phyloP scores from a whole-genome alignment of 1,284 basidiomycete genomes.

The Xerocomus nothofagi region DNA sequence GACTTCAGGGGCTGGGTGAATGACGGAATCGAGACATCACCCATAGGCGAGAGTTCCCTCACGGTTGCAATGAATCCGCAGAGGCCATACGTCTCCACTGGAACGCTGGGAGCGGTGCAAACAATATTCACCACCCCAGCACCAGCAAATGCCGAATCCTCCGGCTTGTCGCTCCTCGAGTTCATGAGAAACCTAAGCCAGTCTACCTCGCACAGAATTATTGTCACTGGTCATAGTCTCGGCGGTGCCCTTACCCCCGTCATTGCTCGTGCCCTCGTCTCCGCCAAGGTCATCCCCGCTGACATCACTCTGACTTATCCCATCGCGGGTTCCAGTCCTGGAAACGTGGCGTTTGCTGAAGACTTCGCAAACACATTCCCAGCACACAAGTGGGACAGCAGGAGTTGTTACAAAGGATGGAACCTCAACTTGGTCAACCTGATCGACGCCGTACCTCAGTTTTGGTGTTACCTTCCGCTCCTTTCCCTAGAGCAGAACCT shows the following conservation, averaged over 20 bases:
- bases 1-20: conserved; percentile 17
- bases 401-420: conserved; percentile 10
- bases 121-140: conserved; percentile 7
- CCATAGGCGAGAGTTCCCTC: no score
- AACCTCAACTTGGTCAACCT: conserved; percentile 18
- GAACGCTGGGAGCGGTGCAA: neutral
- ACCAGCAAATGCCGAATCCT: neutral
- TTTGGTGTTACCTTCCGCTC: conserved; percentile 1
- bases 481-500: conserved; percentile 11
- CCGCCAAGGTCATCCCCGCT: neutral
- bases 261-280: conserved; percentile 12
- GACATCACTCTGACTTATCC: conserved; percentile 5
- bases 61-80: no score
- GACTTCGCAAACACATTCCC: conserved; percentile 9
- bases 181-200: conserved; percentile 3
- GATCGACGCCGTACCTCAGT: conserved; percentile 12
- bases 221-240: conserved; percentile 13
- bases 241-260: conserved; percentile 11
- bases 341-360: conserved; percentile 6
- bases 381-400: neutral
- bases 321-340: conserved; percentile 10
- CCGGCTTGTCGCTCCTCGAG: conserved; percentile 8
- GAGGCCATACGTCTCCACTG: conserved; percentile 5
- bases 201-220: neutral
- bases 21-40: neutral